Conservation (phyloP, 805 yeast genomes). For the Jamesozyma piceae region DNA sequence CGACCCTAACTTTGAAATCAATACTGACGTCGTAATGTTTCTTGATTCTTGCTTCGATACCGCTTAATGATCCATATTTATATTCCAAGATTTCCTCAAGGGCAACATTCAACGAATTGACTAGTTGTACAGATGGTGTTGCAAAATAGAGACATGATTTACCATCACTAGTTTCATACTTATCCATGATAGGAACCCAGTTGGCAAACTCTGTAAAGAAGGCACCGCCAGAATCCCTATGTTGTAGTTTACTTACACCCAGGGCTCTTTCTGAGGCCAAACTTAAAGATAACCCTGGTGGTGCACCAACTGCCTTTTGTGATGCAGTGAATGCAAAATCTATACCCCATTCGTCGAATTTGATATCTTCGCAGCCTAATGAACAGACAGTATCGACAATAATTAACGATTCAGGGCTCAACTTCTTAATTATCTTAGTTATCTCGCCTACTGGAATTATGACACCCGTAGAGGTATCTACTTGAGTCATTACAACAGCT, state of each 20-base stretch:
- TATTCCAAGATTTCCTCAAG: conserved; percentile 58
- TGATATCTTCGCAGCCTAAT: conserved; percentile 75
- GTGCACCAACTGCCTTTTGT: conserved; percentile 91
- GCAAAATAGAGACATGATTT: conserved; percentile 76
- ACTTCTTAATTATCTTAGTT: conserved; percentile 47
- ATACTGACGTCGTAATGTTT: conserved; percentile 55
- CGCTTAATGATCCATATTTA: conserved; percentile 10
- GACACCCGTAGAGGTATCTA: conserved; percentile 95
- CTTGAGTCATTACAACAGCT: conserved; percentile 82
- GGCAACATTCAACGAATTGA: conserved; percentile 72
- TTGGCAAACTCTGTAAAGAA: conserved; percentile 54
- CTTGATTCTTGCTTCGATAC: conserved; percentile 52
- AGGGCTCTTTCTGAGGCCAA: conserved; percentile 71
- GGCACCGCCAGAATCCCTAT: conserved; percentile 18
- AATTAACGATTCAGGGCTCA: conserved; percentile 72
- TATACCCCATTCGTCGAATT: conserved; percentile 82
- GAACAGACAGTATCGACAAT: conserved; percentile 95
- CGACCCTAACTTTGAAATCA: conserved; percentile 50
- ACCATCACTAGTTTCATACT: conserved; percentile 49
- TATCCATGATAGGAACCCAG: conserved; percentile 85
- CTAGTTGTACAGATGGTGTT: conserved; percentile 88
- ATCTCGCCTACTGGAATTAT: conserved; percentile 59
- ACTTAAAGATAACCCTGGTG: conserved; percentile 80
- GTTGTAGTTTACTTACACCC: conserved; percentile 41
- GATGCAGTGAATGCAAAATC: conserved; percentile 88